Base-by-base conservation (phyloP, 139 green algal genomes). In the Closterium sp. region DNA sequence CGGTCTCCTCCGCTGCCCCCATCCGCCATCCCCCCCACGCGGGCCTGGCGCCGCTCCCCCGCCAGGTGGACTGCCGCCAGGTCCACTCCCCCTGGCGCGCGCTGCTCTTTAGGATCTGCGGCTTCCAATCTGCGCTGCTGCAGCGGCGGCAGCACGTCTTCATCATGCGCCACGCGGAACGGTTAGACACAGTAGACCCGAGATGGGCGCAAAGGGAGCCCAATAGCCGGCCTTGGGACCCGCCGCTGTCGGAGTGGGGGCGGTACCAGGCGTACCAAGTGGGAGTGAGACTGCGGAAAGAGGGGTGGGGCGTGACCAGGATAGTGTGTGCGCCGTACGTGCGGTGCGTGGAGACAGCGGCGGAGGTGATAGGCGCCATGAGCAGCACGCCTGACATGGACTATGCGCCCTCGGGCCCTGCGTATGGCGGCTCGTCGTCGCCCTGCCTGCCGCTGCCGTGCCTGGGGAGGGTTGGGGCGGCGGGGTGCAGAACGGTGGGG, bases 161-260 rank as follows among this genome's bases (percentile, higher is more conserved):
- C 28, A 88, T 94, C 25, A 92, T 94, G 91, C 91, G 91, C 21
- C 91, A 94, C 33, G 87, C 88, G 81, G 88, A 94, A 88, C 81
- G 91, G 10, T 16, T 84, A 12, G 91, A 94, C 66, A 34, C 91
- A 23, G 83, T 30, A 4, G 88, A 91, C 25, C 33, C 81, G 33
- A 8, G 16, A 19, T 94, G 91, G 91, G 91, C 85, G 35, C 55
- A 76, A 12, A 16, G 55, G 55, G 16, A 30, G 84, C 21, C 89
- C 3, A n/a, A 84, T 0, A 85, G 33, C 34, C 28, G 91, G 88
- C 84, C 89, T 23, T 94, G 91, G 91, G 91, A 94, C 7, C 91
- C 91, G 21, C 91, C 91, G 10, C 88, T 94, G 28, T 93, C 91
- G 25, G 91, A 93, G 30, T 31, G 89, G 21, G 91, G 91, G 31